phyloP scores from a whole-genome alignment of 2,329 filamentous ascomycete genomes.

The Hypoxylon sp. region DNA sequence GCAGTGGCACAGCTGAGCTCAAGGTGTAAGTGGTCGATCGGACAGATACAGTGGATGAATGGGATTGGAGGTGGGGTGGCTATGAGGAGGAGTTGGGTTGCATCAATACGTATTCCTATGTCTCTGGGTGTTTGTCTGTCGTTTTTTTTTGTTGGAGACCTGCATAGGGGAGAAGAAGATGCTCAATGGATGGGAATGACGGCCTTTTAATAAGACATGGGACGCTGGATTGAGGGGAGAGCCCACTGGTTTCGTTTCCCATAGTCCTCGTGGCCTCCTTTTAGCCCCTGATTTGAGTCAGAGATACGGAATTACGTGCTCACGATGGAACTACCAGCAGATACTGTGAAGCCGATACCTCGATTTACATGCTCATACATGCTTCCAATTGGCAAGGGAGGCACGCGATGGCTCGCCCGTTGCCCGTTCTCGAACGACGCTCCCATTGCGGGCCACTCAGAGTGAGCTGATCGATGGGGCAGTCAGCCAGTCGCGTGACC shows the following conservation, averaged over 20 bases:
- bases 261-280: conserved; percentile 19
- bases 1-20: conserved; percentile 29
- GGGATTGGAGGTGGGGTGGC: conserved; percentile 32
- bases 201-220: conserved; percentile 39
- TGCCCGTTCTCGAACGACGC: conserved; percentile 40
- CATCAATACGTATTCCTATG: conserved; percentile 28
- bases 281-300: conserved; percentile 35
- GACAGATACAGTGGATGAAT: conserved; percentile 29
- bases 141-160: conserved; percentile 33
- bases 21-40: conserved; percentile 19
- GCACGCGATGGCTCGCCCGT: conserved; percentile 32
- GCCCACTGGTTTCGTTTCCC: not conserved
- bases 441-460: conserved; percentile 24
- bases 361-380: not conserved
- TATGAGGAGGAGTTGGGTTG: conserved; percentile 38
- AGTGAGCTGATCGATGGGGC: conserved; percentile 42
- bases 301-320: conserved; percentile 23
- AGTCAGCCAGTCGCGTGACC: conserved; percentile 40
- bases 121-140: conserved; percentile 25
- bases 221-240: conserved; percentile 6
- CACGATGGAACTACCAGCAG: conserved; percentile 9
- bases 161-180: conserved; percentile 15
- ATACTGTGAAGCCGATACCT: not conserved
- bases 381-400: conserved; percentile 31
- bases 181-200: conserved; percentile 28